Conservation (phyloP, 2,329 filamentous ascomycete species). For the Penicillium glabrum region DNA sequence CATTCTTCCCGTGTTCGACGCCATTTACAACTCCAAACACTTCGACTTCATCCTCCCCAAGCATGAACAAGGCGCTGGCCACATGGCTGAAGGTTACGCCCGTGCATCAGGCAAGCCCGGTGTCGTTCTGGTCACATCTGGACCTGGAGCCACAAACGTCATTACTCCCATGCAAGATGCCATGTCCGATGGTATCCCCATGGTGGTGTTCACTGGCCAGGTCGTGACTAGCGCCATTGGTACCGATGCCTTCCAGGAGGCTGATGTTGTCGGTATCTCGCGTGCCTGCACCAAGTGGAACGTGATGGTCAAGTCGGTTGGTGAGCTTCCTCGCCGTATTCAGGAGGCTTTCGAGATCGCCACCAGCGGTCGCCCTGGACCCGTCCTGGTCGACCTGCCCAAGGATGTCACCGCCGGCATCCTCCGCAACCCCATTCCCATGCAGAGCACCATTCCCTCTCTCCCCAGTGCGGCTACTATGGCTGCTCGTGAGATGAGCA, state of each 20-base stretch:
- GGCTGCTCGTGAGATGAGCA: constrained; percentile 71
- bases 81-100: constrained; percentile 98
- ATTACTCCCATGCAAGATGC: constrained; percentile 97
- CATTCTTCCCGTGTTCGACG: constrained; percentile 96
- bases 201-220: constrained; percentile 95
- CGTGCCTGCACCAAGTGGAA: constrained; percentile 98
- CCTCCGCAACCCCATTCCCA: constrained; percentile 79
- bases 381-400: constrained; percentile 91
- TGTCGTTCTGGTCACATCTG: constrained; percentile 94
- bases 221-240: constrained; percentile 88
- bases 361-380: constrained; percentile 87
- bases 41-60: constrained; percentile 94
- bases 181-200: constrained; percentile 88
- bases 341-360: constrained; percentile 99
- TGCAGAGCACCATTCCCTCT: constrained; percentile 69
- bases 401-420: constrained; percentile 93
- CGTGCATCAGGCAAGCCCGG: constrained; percentile 90
- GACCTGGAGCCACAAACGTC: constrained; percentile 94
- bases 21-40: constrained; percentile 96
- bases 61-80: constrained; percentile 96
- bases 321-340: constrained; percentile 87
- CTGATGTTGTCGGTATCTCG: constrained; percentile 90
- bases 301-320: constrained; percentile 94
- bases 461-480: constrained; percentile 84
- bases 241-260: constrained; percentile 95